Evolutionary conservation across 179 eudicot species (phyloP), one percentile per base, ranked within the genome.

Genomic region (Spinacia oleracea): DNA sequence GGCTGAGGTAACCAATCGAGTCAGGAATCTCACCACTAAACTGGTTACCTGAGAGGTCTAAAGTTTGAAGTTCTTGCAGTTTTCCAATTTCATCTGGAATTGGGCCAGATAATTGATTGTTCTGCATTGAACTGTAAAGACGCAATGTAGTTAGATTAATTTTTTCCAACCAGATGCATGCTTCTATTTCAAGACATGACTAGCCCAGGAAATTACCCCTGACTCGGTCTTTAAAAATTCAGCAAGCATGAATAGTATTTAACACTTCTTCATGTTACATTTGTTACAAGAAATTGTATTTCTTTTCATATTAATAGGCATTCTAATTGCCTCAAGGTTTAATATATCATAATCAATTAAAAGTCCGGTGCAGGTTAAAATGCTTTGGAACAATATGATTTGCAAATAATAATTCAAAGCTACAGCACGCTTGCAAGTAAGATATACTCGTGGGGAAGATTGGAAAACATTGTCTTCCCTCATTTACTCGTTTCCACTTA

Each of bases 41-140:
- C 84, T 88, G 91, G 87, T 94, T 94, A 79, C 94, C 87, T n/a
- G 98, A 94, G 74, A 94, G 88, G 79, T 94, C 98, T 76, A 94
- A 91, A 74, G 98, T 91, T 84, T 77, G 85, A 46, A 94, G 85
- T 85, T 90, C 91, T 74, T 88, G 77, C 62, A 94, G 96, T 23
- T 85, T 86, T 74, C 98, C 96, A 77, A 92, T 85, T 78, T 94
- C 98, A 27, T 81, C 45, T 50, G 98, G 97, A 56, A 94, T 77
- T 32, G 87, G 79, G 69, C 98, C 98, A 7, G 87, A 89, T 77
- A 94, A 79, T 71, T 87, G 82, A 80, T 92, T 92, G 84, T 94
- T 89, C 85, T 90, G 97, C 84, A 94, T 79, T 58, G 91, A 87
- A 91, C 98, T 94, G 82, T 75, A 85, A 35, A 63, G 73, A 63